Evolutionary conservation across 1,139 yeast genomes (phyloP).

Genomic region (Hyphopichia wangnamkhiaoensis): DNA sequence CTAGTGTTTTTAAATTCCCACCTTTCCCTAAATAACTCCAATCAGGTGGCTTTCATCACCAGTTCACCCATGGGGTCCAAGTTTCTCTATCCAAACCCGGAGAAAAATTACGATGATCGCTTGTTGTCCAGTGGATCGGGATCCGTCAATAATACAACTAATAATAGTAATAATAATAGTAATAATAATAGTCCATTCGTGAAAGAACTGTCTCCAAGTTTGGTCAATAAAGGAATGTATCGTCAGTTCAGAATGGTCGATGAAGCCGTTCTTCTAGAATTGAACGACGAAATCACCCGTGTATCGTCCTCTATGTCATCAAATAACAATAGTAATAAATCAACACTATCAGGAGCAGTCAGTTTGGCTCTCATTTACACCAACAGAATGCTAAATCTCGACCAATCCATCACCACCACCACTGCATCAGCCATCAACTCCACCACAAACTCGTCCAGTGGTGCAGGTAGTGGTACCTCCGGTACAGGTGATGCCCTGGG

Average conservation of each 20-base stretch:
- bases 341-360: slow-evolving; percentile 75
- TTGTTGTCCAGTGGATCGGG: slow-evolving; percentile 6
- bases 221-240: slow-evolving; percentile 58
- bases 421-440: slow-evolving; percentile 49
- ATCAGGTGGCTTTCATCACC: slow-evolving; percentile 80
- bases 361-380: slow-evolving; percentile 78
- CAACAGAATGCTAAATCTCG: slow-evolving; percentile 61
- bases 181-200: not conserved
- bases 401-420: slow-evolving; percentile 49
- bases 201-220: slow-evolving; percentile 15
- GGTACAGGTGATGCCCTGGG: slow-evolving; percentile 8
- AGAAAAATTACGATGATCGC: slow-evolving; percentile 23
- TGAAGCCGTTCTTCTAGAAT: slow-evolving; percentile 67
- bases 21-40: slow-evolving; percentile 79
- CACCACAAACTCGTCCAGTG: slow-evolving; percentile 30
- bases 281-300: slow-evolving; percentile 49
- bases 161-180: not conserved
- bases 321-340: slow-evolving; percentile 18
- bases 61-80: slow-evolving; percentile 72
- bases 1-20: slow-evolving; percentile 83
- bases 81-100: slow-evolving; percentile 66
- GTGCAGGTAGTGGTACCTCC: slow-evolving; percentile 4
- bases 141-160: not conserved
- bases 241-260: slow-evolving; percentile 83
- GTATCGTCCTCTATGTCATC: slow-evolving; percentile 12